These are phyloP conservation scores for Talaromyces sp. DNA, from an alignment of 2,329 filamentous ascomycete genomes.

Conservation along the genomic window DNA sequence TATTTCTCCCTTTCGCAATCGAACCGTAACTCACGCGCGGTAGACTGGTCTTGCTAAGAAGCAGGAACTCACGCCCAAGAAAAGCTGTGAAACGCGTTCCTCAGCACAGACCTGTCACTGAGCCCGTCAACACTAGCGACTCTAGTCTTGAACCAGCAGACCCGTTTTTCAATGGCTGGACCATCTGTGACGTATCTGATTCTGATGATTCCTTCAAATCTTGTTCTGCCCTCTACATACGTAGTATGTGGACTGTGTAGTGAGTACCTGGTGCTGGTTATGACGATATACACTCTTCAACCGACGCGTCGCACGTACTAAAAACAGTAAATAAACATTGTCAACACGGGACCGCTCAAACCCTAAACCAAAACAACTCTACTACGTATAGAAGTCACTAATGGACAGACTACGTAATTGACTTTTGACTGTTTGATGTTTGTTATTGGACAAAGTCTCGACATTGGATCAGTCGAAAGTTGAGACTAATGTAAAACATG, in stretches of 20 bases:
- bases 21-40: neutral
- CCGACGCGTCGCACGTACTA: neutral
- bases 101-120: neutral
- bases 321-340: neutral
- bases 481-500: constrained; percentile 7
- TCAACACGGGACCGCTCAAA: neutral
- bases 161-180: neutral
- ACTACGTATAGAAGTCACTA: no score
- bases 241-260: neutral
- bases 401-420: neutral
- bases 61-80: neutral
- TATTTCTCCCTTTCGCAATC: neutral
- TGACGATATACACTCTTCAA: neutral
- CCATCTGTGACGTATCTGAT: neutral
- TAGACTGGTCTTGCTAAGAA: neutral
- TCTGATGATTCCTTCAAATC: neutral
- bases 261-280: neutral
- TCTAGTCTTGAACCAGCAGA: neutral
- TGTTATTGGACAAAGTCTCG: neutral
- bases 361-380: neutral
- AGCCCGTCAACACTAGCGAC: neutral
- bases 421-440: neutral
- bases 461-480: neutral
- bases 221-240: neutral
- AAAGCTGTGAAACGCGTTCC: constrained; percentile 1